Percentiles rank a stretch among this genome's conserved stretches.
phyloP scores from a whole-genome alignment of 106 monocot species.

The Acorus calamus region DNA sequence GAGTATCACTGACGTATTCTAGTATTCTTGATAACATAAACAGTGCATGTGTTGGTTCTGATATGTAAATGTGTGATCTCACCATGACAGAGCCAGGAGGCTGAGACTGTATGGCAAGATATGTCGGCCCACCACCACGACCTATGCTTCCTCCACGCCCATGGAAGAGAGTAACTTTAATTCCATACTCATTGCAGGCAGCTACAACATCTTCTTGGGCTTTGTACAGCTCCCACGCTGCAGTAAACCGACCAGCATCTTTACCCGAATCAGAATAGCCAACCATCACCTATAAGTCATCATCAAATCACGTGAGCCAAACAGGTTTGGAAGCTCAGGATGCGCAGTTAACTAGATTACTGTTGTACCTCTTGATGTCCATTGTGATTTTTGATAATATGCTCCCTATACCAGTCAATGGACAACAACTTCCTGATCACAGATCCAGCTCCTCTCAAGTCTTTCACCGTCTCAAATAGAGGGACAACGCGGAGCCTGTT shows the following conservation, averaged over 20 bases:
- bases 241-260: conserved; percentile 88
- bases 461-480: conserved; percentile 87
- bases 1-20: no score
- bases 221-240: conserved; percentile 94
- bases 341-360: neutral
- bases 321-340: no score
- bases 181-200: conserved; percentile 75
- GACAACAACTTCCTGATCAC: conserved; percentile 76
- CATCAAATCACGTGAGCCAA: neutral
- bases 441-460: conserved; percentile 73
- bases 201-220: conserved; percentile 89
- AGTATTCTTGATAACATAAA: no score
- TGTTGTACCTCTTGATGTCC: conserved; percentile 71
- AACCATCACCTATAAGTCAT: conserved; percentile 60
- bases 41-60: neutral
- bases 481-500: conserved; percentile 89
- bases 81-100: conserved; percentile 97
- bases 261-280: conserved; percentile 97
- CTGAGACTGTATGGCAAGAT: conserved; percentile 94
- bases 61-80: neutral
- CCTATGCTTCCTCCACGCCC: conserved; percentile 93
- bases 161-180: conserved; percentile 88
- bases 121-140: conserved; percentile 89
- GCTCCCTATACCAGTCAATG: conserved; percentile 78
- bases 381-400: conserved; percentile 74